These are phyloP conservation scores for Phalaenopsis hybrid DNA, from an alignment of 116 monocot species.

Conservation along the genomic window DNA sequence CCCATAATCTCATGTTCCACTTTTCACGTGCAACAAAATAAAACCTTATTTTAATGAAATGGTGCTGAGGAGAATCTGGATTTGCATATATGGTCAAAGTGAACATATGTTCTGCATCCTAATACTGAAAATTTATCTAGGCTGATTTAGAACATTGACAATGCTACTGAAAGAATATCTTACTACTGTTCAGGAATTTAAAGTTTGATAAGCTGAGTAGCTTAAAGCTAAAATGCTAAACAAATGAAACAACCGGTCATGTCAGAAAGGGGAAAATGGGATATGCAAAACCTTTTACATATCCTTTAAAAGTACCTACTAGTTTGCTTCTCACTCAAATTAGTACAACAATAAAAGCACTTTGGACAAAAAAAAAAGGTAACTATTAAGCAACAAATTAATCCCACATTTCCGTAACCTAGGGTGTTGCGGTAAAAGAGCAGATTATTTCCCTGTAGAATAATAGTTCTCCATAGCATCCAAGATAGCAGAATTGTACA, in stretches of 20 bases:
- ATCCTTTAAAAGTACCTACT: neutral
- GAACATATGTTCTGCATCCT: neutral
- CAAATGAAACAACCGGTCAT: too few relatives aligned
- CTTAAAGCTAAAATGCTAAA: neutral
- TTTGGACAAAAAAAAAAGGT: neutral
- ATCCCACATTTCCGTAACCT: neutral
- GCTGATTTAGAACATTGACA: neutral
- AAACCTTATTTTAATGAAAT: neutral
- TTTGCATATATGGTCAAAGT: neutral
- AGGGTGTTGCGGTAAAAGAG: neutral
- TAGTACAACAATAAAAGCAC: neutral
- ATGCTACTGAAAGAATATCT: neutral
- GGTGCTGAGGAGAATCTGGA: neutral
- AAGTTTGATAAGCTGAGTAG: neutral
- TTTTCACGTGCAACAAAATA: neutral
- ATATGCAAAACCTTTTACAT: neutral
- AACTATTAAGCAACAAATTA: neutral
- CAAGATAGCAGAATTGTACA: too few relatives aligned
- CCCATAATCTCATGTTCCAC: neutral
- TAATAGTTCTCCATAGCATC: too few relatives aligned
- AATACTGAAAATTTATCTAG: neutral
- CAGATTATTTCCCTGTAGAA: too few relatives aligned
- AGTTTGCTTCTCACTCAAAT: neutral
- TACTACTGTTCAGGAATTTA: neutral
- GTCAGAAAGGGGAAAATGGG: too few relatives aligned